Base-by-base conservation (phyloP, 352 stramenopile species). In the Phytopythium vexans region DNA sequence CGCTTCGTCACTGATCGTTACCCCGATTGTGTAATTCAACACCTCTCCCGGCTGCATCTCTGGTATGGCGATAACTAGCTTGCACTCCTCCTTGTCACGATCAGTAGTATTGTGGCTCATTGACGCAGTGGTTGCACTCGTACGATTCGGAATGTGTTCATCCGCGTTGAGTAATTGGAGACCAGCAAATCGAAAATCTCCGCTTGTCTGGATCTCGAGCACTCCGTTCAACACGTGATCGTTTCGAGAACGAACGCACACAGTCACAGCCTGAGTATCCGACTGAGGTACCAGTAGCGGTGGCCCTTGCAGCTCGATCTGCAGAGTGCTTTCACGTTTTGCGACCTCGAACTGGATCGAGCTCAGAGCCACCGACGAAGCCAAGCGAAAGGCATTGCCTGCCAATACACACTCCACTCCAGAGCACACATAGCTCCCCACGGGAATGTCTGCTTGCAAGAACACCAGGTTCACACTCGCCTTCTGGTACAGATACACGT, bases 401-500 rank as follows among this genome's bases (percentile, higher is more conserved):
- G 74, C 76, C 5, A 92, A 52, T 0, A 78, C 54, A 40, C 81
- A 89, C 41, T 87, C 76, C 12, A 89, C 62, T 6, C 65, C 52
- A 16, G 62, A 70, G 52, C 81, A 92, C 5, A 60, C 62, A 53
- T 89, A 92, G 3, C 39, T 36, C 2, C 81, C 77, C 16, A 84
- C 61, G 2, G 62, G 62, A 16, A 91, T 58, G 27, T 64, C 60
- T 4, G 59, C 65, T 31, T 84, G 68, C 8, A 74, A 42, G 38
- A 85, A 88, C 21, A 79, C 66, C 7, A 88, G 48, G 36, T 72
- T 77, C 0, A 79, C 66, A 6, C 64, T 74, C 16, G 70, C 76
- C 27, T 80, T 77, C 34, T 88, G 76, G 44, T 86, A 69, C 14
- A 89, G 42, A 46, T 82, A 78, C 38, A 89, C 73, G 38, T 86